phyloP scores from a whole-genome alignment of 2,329 filamentous ascomycete species.

The Magnaporthiopsis incrustans region DNA sequence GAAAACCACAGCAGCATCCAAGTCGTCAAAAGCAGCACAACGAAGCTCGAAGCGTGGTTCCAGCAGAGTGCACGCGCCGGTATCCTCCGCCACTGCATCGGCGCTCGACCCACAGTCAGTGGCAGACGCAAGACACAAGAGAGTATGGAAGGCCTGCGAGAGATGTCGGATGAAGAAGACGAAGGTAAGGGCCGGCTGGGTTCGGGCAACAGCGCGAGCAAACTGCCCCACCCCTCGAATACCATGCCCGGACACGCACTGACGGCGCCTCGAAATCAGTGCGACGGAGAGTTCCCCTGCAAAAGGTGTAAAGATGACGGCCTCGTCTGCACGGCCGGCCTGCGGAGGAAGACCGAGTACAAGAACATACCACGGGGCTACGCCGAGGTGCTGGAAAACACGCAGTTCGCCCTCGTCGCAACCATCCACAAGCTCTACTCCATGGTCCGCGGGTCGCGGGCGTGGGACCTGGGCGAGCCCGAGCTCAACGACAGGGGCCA shows the following conservation, averaged over 20 bases:
- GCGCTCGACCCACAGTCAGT: neutral
- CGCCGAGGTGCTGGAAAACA: constrained; percentile 57
- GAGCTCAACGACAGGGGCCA: constrained; percentile 55
- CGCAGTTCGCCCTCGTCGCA: constrained; percentile 55
- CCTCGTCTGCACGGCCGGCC: constrained; percentile 54
- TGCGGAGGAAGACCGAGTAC: constrained; percentile 60
- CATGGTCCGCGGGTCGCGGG: constrained; percentile 51
- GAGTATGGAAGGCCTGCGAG: constrained; percentile 61
- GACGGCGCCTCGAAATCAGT: constrained; percentile 28
- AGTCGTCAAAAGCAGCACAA: neutral
- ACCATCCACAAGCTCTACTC: constrained; percentile 58
- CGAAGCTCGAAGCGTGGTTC: constrained; percentile 3
- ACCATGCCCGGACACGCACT: constrained; percentile 11
- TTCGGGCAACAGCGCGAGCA: no score
- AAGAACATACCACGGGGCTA: constrained; percentile 52
- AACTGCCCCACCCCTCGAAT: neutral
- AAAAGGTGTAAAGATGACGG: constrained; percentile 60
- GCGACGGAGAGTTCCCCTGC: constrained; percentile 58
- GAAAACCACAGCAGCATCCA: constrained; percentile 1
- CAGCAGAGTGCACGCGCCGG: neutral
- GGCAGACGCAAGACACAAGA: constrained; percentile 49
- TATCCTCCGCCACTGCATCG: neutral
- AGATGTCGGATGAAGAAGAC: constrained; percentile 64
- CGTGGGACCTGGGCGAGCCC: constrained; percentile 55
- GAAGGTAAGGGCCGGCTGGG: constrained; percentile 37